Evolutionary conservation across 345 rosid species (phyloP), one percentile per base, ranked within the genome.

Genomic region (Eucalyptus pauciflora): DNA sequence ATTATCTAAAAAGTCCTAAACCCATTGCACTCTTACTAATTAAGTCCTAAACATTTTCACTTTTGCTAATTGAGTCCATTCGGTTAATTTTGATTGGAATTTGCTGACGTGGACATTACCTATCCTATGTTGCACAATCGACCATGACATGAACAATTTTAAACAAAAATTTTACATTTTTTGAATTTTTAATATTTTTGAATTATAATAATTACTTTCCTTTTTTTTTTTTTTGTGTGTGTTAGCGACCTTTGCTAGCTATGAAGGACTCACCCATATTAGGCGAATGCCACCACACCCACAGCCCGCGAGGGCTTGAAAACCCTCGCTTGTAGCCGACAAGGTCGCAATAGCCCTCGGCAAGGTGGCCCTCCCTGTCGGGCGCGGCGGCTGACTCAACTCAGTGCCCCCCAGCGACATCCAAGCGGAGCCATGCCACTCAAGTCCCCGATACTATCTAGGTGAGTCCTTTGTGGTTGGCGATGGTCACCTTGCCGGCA

Each of bases 221-320:
- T 54, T 8, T 20, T 18, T 54, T 20, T 54, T 20, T 54, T 22
- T 54, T 22, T 2, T 7, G 2, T 33, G 37, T 33, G 25, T 20
- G 12, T 56, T 22, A 56, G 27, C 12, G 0, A 56, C 27, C 27
- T 12, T 56, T 24, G 27, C 27, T 3, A 8, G 3, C 27, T 5
- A 20, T 20, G 62, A 56, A 56, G 62, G 62, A 8, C 62, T 24
- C 0, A 1, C 62, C 62, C 62, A 56, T 9, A 56, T 56, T 56
- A 2, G 13, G 29, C 2, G 1, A 56, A 13, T 22, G 62, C 13
- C 0, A 1, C 62, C 29, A 56, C 27, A 24, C 62, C 29, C 62
- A 56, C 2, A 56, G 8, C 29, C 2, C 2, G 0, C 3, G 2
- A 56, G 13, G 6, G 62, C 62, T 24, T 1, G 29, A 56, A 9